phyloP scores from a whole-genome alignment of 2,329 filamentous ascomycete species.

The Aureobasidium sp. region DNA sequence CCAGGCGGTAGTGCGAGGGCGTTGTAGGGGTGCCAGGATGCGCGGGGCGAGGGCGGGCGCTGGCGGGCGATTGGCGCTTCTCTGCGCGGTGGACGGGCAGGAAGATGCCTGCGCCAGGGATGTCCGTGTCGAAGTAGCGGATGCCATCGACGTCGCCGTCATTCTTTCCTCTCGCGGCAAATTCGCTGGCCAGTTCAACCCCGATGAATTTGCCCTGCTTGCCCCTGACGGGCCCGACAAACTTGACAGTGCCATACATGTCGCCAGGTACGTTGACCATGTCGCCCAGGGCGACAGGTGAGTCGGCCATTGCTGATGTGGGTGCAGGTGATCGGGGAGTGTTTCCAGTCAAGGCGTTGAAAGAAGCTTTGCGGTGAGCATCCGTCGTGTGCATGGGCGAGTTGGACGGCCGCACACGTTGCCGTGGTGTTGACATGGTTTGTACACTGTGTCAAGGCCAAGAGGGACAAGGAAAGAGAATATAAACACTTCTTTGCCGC shows the following conservation, averaged over 20 bases:
- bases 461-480: neutral
- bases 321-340: slow-evolving; percentile 19
- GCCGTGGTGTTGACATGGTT: slow-evolving; percentile 8
- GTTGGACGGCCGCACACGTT: slow-evolving; percentile 1
- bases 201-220: slow-evolving; percentile 90
- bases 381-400: slow-evolving; percentile 35
- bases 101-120: slow-evolving; percentile 84
- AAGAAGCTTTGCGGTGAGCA: slow-evolving; percentile 57
- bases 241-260: slow-evolving; percentile 85
- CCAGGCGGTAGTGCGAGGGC: slow-evolving; percentile 43
- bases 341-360: slow-evolving; percentile 55
- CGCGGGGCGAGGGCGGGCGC: slow-evolving; percentile 42
- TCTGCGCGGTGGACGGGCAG: slow-evolving; percentile 74
- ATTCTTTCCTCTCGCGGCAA: slow-evolving; percentile 81
- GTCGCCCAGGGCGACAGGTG: slow-evolving; percentile 65
- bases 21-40: slow-evolving; percentile 61
- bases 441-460: neutral
- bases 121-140: slow-evolving; percentile 70
- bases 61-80: slow-evolving; percentile 52
- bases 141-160: slow-evolving; percentile 82
- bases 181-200: slow-evolving; percentile 77
- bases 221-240: slow-evolving; percentile 75
- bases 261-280: slow-evolving; percentile 83
- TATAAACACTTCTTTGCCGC: neutral
- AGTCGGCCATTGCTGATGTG: slow-evolving; percentile 34